Percentiles rank a stretch among this genome's conserved stretches.
phyloP scores from a whole-genome alignment of 306 rosid species.

The Heteromeles arbutifolia region DNA sequence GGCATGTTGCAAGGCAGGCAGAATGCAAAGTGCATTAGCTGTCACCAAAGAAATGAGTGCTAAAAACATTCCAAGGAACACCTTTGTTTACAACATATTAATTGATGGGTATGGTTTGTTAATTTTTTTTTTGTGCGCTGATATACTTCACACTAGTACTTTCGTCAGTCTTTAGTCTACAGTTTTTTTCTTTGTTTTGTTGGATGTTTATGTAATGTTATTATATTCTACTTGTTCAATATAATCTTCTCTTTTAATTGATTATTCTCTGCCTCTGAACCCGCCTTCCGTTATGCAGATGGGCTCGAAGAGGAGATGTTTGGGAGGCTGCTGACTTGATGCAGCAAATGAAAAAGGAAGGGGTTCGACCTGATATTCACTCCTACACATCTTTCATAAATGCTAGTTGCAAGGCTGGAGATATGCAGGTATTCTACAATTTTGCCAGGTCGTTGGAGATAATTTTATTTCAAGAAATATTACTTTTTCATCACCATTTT shows the following conservation, averaged over 20 bases:
- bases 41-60: conserved; percentile 91
- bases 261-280: conserved; percentile 1
- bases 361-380: too few relatives aligned
- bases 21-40: conserved; percentile 97
- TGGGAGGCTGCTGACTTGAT: conserved; percentile 99
- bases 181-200: background rate
- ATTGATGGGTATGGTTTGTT: conserved; percentile 75
- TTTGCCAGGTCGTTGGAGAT: background rate
- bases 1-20: conserved; percentile 96
- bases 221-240: background rate
- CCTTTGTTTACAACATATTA: conserved; percentile 84
- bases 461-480: background rate
- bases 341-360: conserved; percentile 90
- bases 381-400: conserved; percentile 89
- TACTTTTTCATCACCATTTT: background rate
- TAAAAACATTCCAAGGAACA: conserved; percentile 72
- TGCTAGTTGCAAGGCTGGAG: conserved; percentile 96
- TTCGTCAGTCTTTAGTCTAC: background rate
- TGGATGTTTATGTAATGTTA: background rate
- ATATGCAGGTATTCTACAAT: conserved; percentile 56
- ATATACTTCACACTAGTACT: background rate
- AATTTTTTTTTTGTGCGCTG: conserved; percentile 1
- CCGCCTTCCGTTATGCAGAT: conserved; percentile 36
- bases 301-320: conserved; percentile 97
- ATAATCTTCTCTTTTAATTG: background rate